phyloP scores from a whole-genome alignment of 495 filamentous ascomycete species.

The Penicillium odoratum region DNA sequence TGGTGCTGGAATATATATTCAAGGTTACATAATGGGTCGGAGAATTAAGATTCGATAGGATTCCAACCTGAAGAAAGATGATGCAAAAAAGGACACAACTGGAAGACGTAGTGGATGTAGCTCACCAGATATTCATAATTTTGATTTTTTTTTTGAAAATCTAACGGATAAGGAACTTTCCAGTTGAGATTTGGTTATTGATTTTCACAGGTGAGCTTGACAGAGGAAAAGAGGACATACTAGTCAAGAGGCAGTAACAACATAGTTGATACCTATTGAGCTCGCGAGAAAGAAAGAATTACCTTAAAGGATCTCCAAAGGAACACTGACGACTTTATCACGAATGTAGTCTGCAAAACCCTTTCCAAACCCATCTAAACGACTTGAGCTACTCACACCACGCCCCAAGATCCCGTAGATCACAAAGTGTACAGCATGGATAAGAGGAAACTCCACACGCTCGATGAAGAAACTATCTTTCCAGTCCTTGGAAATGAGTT shows the following conservation, averaged over 20 bases:
- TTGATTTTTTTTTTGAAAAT: too few relatives aligned
- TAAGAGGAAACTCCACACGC: slow-evolving; percentile 44
- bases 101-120: too few relatives aligned
- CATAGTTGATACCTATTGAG: neutral
- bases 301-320: slow-evolving; percentile 6
- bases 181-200: too few relatives aligned
- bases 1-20: too few relatives aligned
- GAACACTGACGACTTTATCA: slow-evolving; percentile 45
- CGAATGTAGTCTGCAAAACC: slow-evolving; percentile 52
- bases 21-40: too few relatives aligned
- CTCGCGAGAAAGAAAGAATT: neutral
- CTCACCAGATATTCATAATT: too few relatives aligned
- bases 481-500: slow-evolving; percentile 30
- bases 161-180: too few relatives aligned
- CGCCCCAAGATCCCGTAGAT: slow-evolving; percentile 51
- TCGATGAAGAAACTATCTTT: slow-evolving; percentile 36
- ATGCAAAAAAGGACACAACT: too few relatives aligned
- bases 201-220: too few relatives aligned
- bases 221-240: too few relatives aligned
- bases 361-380: slow-evolving; percentile 52
- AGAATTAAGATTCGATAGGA: too few relatives aligned
- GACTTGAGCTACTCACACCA: slow-evolving; percentile 48
- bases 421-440: slow-evolving; percentile 50
- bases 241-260: neutral
- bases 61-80: too few relatives aligned